phyloP scores from a whole-genome alignment of 768 basidiomycete species.

The Termitomyces sp. region DNA sequence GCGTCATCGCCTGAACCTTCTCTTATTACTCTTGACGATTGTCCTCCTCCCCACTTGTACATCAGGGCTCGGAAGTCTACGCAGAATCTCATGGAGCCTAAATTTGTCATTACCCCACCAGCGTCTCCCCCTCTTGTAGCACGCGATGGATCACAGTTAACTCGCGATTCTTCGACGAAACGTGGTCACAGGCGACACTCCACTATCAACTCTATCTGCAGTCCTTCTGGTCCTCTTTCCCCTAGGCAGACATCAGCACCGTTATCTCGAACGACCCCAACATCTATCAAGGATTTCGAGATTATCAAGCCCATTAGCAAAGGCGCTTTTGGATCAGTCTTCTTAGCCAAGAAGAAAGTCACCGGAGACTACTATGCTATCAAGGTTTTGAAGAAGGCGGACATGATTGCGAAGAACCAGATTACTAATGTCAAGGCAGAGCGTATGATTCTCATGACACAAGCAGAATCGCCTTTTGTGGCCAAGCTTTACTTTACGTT shows the following conservation, averaged over 20 bases:
- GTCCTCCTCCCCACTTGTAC: slow-evolving; percentile 52
- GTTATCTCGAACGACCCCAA: slow-evolving; percentile 69
- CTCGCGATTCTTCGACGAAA: slow-evolving; percentile 43
- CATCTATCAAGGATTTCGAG: slow-evolving; percentile 98
- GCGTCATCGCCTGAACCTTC: slow-evolving; percentile 26
- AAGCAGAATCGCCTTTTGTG: slow-evolving; percentile 96
- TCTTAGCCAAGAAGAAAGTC: slow-evolving; percentile 95
- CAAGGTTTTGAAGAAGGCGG: slow-evolving; percentile 99
- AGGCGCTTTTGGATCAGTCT: slow-evolving; percentile 97
- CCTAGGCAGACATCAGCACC: slow-evolving; percentile 82
- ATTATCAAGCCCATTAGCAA: slow-evolving; percentile 99
- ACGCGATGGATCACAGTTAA: slow-evolving; percentile 30
- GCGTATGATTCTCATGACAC: slow-evolving; percentile 99
- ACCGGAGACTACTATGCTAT: slow-evolving; percentile 99
- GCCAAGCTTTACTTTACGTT: slow-evolving; percentile 98
- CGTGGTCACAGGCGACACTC: slow-evolving; percentile 70
- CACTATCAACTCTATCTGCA: slow-evolving; percentile 55
- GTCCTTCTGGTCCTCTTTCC: slow-evolving; percentile 70
- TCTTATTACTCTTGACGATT: slow-evolving; percentile 42
- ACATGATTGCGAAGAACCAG: slow-evolving; percentile 99
- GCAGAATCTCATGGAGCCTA: slow-evolving; percentile 60
- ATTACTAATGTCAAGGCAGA: slow-evolving; percentile 99
- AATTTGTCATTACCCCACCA: slow-evolving; percentile 68
- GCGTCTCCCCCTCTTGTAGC: slow-evolving; percentile 60
- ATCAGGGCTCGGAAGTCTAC: slow-evolving; percentile 62